Evolutionary conservation across 768 basidiomycete genomes (phyloP).

Genomic region (Trametes cinnabarina): DNA sequence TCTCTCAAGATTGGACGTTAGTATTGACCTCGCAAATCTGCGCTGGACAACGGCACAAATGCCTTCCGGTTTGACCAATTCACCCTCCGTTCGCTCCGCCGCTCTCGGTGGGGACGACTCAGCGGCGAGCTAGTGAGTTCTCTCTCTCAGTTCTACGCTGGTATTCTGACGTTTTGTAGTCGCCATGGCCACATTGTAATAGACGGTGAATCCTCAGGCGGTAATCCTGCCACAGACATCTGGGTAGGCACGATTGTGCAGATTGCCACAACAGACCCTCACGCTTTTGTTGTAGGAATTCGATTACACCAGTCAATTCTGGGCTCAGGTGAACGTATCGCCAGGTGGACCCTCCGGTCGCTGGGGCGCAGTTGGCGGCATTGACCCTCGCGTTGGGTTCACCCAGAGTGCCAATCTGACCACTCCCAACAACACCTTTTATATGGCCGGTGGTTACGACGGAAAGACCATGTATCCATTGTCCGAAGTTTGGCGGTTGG

Average conservation of each 20-base stretch:
- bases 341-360: slow-evolving; percentile 57
- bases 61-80: slow-evolving; percentile 42
- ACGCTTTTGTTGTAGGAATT: slow-evolving; percentile 53
- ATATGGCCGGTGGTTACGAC: slow-evolving; percentile 68
- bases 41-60: slow-evolving; percentile 60
- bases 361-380: slow-evolving; percentile 75
- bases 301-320: slow-evolving; percentile 74
- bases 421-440: slow-evolving; percentile 70
- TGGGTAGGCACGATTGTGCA: slow-evolving; percentile 53
- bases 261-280: slow-evolving; percentile 4
- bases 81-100: slow-evolving; percentile 63
- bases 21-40: slow-evolving; percentile 61
- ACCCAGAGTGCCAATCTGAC: slow-evolving; percentile 38
- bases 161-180: slow-evolving; percentile 36
- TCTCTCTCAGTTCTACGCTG: slow-evolving; percentile 3
- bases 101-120: slow-evolving; percentile 66
- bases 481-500: slow-evolving; percentile 69
- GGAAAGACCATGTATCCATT: slow-evolving; percentile 44
- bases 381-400: slow-evolving; percentile 50
- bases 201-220: slow-evolving; percentile 62
- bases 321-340: slow-evolving; percentile 58
- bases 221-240: slow-evolving; percentile 58
- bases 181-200: slow-evolving; percentile 73
- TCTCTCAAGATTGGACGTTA: slow-evolving; percentile 27
- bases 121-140: slow-evolving; percentile 78